phyloP scores from a whole-genome alignment of 2,329 filamentous ascomycete genomes.

The Cercospora beticola region DNA sequence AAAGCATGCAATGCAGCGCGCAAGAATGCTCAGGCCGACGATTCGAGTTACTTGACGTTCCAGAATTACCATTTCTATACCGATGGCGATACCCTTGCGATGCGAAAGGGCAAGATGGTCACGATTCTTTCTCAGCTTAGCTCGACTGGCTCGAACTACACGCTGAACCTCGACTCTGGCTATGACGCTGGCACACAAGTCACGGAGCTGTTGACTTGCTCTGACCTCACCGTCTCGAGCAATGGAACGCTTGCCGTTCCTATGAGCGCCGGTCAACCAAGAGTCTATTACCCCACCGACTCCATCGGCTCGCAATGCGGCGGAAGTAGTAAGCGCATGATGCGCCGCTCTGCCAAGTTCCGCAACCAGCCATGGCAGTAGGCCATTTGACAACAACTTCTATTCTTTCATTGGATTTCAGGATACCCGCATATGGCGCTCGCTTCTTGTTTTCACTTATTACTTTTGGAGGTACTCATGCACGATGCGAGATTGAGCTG shows the following conservation, averaged over 20 bases:
- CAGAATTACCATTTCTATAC: slow-evolving; percentile 43
- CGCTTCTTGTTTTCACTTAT: not conserved
- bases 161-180: slow-evolving; percentile 32
- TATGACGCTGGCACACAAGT: slow-evolving; percentile 34
- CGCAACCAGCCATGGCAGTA: not conserved
- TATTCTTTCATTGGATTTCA: not conserved
- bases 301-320: not conserved
- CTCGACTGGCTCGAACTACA: slow-evolving; percentile 28
- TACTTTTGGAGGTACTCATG: not conserved
- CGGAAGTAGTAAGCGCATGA: not conserved
- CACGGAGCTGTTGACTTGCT: slow-evolving; percentile 44
- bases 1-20: slow-evolving; percentile 53
- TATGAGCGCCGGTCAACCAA: slow-evolving; percentile 40
- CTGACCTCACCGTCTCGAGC: slow-evolving; percentile 30
- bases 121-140: slow-evolving; percentile 39
- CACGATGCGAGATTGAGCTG: not conserved
- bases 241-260: slow-evolving; percentile 37
- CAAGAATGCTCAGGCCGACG: slow-evolving; percentile 44
- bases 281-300: slow-evolving; percentile 39
- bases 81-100: slow-evolving; percentile 45
- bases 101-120: slow-evolving; percentile 51
- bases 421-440: slow-evolving; percentile 1
- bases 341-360: slow-evolving; percentile 6
- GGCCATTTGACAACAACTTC: not conserved
- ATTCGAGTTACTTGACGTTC: slow-evolving; percentile 43